A percentile compares a stretch with the other conserved stretches of the same genome.
Conservation (phyloP, 2,329 filamentous ascomycete species). For the Fusarium chlamydosporum region DNA sequence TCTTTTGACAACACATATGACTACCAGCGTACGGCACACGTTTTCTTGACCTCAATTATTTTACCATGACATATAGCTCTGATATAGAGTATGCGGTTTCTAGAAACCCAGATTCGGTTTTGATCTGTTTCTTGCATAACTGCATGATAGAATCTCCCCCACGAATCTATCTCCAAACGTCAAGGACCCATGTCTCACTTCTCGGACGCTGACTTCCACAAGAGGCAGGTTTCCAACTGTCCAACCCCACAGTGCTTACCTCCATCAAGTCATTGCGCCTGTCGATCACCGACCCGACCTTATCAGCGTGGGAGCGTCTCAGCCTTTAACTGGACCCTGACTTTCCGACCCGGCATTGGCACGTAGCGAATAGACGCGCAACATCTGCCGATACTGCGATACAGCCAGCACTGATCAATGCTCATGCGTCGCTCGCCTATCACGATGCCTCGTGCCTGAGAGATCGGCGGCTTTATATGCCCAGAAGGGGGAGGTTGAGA, state of each 20-base stretch:
- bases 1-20: not conserved
- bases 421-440: slow-evolving; percentile 28
- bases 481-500: slow-evolving; percentile 26
- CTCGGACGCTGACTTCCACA: slow-evolving; percentile 36
- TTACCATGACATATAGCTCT: not conserved
- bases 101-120: too few relatives aligned
- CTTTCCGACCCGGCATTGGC: slow-evolving; percentile 9
- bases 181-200: slow-evolving; percentile 6
- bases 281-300: slow-evolving; percentile 36
- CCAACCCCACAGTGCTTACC: slow-evolving; percentile 27
- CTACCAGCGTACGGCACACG: not conserved
- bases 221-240: slow-evolving; percentile 36
- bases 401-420: not conserved
- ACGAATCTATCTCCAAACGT: slow-evolving; percentile 10
- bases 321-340: slow-evolving; percentile 39
- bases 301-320: slow-evolving; percentile 34
- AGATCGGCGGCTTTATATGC: slow-evolving; percentile 31
- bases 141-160: slow-evolving; percentile 2
- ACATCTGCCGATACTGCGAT: slow-evolving; percentile 11
- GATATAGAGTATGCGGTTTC: not conserved
- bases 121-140: not conserved
- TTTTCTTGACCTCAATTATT: not conserved
- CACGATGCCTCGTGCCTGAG: slow-evolving; percentile 39
- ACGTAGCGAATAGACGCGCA: slow-evolving; percentile 14
- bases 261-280: slow-evolving; percentile 9